Conservation (phyloP, 2,329 filamentous ascomycete genomes). For the Lachnellula occidentalis region DNA sequence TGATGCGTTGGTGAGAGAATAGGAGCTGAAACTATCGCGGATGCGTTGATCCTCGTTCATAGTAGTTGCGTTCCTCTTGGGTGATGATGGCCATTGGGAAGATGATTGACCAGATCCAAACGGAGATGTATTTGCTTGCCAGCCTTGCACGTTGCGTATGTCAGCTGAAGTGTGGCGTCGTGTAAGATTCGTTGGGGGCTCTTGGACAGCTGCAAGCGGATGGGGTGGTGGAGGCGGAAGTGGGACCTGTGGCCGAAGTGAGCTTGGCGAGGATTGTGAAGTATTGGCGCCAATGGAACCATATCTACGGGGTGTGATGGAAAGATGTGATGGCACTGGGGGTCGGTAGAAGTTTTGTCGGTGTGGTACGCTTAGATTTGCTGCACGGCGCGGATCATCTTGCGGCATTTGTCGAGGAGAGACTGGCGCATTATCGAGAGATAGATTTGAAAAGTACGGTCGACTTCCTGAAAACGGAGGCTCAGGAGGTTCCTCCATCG, state of each 20-base stretch:
- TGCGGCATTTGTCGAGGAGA: conserved; percentile 84
- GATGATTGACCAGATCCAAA: conserved; percentile 59
- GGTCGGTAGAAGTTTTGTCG: conserved; percentile 66
- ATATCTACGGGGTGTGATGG: conserved; percentile 70
- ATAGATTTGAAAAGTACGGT: conserved; percentile 56
- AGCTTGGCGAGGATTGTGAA: conserved; percentile 66
- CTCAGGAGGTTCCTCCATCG: conserved; percentile 62
- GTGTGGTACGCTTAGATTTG: conserved; percentile 50
- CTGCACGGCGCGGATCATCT: conserved; percentile 73
- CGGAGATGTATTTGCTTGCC: conserved; percentile 60
- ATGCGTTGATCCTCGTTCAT: conserved; percentile 53
- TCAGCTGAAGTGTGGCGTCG: conserved; percentile 93
- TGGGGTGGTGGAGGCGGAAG: conserved; percentile 59
- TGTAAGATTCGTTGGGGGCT: conserved; percentile 63
- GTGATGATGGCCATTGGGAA: conserved; percentile 63
- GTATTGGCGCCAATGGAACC: conserved; percentile 73
- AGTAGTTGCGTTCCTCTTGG: conserved; percentile 43
- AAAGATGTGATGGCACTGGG: conserved; percentile 74
- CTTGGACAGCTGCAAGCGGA: conserved; percentile 57
- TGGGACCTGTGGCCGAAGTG: conserved; percentile 61
- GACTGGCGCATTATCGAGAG: conserved; percentile 68
- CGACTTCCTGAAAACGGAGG: conserved; percentile 57
- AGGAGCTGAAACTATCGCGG: conserved; percentile 56
- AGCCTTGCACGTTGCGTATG: conserved; percentile 76
- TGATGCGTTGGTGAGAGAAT: conserved; percentile 44